Percentiles rank a stretch among this genome's conserved stretches.
Evolutionary conservation across 1,284 basidiomycete genomes (phyloP).

Genomic region (Ganoderma multipileum): DNA sequence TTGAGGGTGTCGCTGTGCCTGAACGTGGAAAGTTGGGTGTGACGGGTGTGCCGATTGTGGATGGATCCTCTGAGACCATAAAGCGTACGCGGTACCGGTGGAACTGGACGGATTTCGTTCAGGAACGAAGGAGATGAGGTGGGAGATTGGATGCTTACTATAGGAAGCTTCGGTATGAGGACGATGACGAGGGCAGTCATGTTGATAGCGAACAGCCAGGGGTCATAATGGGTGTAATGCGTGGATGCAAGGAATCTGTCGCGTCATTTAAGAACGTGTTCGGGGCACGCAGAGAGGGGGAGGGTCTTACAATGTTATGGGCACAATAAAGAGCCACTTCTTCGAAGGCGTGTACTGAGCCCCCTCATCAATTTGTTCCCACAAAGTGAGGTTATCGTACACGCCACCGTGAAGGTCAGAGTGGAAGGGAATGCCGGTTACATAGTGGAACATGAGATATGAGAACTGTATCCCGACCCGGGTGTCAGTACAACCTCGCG

Average conservation of each 20-base stretch:
- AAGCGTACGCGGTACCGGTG: slow-evolving; percentile 83
- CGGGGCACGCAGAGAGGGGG: not conserved
- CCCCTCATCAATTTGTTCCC: slow-evolving; percentile 99
- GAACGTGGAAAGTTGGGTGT: slow-evolving; percentile 56
- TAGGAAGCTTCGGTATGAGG: slow-evolving; percentile 95
- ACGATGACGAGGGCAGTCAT: slow-evolving; percentile 85
- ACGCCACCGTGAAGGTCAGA: slow-evolving; percentile 88
- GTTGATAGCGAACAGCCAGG: slow-evolving; percentile 93
- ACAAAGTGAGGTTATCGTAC: slow-evolving; percentile 96
- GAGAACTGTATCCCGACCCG: slow-evolving; percentile 66
- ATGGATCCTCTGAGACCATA: slow-evolving; percentile 59
- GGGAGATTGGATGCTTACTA: slow-evolving; percentile 52
- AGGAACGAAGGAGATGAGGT: slow-evolving; percentile 15
- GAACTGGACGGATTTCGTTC: slow-evolving; percentile 51
- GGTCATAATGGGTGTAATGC: slow-evolving; percentile 97
- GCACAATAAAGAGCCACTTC: slow-evolving; percentile 95
- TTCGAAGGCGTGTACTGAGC: slow-evolving; percentile 98
- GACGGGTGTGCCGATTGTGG: slow-evolving; percentile 70
- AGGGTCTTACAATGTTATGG: slow-evolving; percentile 82
- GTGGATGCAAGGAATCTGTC: slow-evolving; percentile 94
- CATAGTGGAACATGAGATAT: slow-evolving; percentile 99
- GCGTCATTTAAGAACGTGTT: not conserved
- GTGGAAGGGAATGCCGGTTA: slow-evolving; percentile 97
- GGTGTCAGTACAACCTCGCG: slow-evolving; percentile 9
- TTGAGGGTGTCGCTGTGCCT: slow-evolving; percentile 39